phyloP scores from a whole-genome alignment of 305 asterid species.

The Rubia balearica region DNA sequence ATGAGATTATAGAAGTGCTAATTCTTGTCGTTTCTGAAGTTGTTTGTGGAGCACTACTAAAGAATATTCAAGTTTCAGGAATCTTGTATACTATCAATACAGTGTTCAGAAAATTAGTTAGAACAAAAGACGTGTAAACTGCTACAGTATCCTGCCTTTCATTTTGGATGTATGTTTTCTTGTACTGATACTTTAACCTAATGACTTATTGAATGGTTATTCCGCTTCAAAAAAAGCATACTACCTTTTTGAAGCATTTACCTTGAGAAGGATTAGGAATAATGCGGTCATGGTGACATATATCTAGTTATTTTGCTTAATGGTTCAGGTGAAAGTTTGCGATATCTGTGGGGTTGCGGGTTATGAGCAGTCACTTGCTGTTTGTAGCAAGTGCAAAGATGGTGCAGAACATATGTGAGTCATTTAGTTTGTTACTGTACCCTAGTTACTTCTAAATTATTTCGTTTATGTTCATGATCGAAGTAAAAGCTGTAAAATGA shows the following conservation, averaged over 20 bases:
- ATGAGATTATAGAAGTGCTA: background rate
- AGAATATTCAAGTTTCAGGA: background rate
- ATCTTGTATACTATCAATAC: background rate
- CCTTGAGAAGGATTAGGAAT: too few relatives aligned
- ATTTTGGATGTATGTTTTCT: too few relatives aligned
- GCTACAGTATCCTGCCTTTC: too few relatives aligned
- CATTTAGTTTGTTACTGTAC: constrained; percentile 6
- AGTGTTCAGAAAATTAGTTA: too few relatives aligned
- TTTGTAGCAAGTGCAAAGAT: constrained; percentile 63
- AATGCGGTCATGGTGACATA: too few relatives aligned
- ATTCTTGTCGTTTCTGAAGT: too few relatives aligned
- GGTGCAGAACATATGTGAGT: constrained; percentile 88
- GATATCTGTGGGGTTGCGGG: constrained; percentile 89
- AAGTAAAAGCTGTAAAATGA: background rate
- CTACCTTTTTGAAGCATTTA: too few relatives aligned
- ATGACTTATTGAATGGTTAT: too few relatives aligned
- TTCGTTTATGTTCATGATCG: background rate
- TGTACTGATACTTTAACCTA: too few relatives aligned
- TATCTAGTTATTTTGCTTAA: too few relatives aligned
- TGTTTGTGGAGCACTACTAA: background rate
- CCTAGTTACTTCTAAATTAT: background rate
- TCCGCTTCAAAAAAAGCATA: too few relatives aligned
- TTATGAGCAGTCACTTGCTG: constrained; percentile 68
- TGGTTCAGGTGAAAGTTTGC: constrained; percentile 67
- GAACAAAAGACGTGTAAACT: too few relatives aligned